A percentile compares a stretch with the other conserved stretches of the same genome.
These are phyloP conservation scores for Singerocomus inundabilis DNA, from an alignment of 1,284 basidiomycete genomes.

Conservation along the genomic window DNA sequence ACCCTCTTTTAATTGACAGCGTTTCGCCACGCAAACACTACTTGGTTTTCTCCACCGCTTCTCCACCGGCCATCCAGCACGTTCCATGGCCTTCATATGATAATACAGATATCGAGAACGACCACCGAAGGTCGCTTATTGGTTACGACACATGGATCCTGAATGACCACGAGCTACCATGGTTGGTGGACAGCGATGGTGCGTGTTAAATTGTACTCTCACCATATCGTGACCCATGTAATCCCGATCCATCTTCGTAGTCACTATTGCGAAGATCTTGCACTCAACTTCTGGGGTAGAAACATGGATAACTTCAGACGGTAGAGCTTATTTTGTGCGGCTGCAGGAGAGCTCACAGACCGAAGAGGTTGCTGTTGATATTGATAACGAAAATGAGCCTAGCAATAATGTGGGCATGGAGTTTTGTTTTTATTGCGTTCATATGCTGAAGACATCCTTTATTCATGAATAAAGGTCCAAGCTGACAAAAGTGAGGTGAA, in stretches of 20 bases:
- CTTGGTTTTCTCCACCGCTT: conserved; percentile 69
- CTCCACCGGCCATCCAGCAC: conserved; percentile 69
- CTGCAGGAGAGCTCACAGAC: conserved; percentile 41
- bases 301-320: conserved; percentile 81
- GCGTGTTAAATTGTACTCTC: conserved; percentile 19
- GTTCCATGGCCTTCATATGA: conserved; percentile 74
- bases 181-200: conserved; percentile 73
- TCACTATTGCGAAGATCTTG: conserved; percentile 57
- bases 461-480: conserved; percentile 11
- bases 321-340: conserved; percentile 73
- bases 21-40: conserved; percentile 69
- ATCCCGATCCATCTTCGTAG: conserved; percentile 35
- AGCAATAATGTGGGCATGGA: conserved; percentile 17
- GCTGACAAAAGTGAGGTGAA: conserved; percentile 1
- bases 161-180: conserved; percentile 66
- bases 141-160: conserved; percentile 72
- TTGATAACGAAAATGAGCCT: conserved; percentile 9
- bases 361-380: conserved; percentile 6
- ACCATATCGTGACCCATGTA: not conserved
- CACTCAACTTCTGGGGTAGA: conserved; percentile 62
- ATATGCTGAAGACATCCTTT: conserved; percentile 2
- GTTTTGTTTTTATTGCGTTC: not conserved
- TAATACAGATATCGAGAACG: conserved; percentile 39
- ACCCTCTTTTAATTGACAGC: conserved; percentile 37
- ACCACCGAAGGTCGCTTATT: conserved; percentile 29